Percentiles rank a stretch among this genome's conserved stretches.
Conservation (phyloP, 23 red algal genomes). For the Cyanidium caldarium region DNA sequence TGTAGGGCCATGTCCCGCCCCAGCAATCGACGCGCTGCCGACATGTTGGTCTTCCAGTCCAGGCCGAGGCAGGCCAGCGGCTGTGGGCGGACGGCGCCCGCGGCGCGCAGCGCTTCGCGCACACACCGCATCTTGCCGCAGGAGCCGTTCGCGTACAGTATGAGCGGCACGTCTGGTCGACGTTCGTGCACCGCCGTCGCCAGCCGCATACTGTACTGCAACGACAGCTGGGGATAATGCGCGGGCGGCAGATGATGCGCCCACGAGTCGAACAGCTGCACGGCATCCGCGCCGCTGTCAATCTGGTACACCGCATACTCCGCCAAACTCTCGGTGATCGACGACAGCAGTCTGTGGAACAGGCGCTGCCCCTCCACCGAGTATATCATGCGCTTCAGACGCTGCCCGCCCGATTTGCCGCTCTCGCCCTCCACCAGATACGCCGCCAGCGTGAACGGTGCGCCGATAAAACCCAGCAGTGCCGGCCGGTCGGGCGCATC, state of each 20-base stretch:
- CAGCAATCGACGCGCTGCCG: slow-evolving; percentile 25
- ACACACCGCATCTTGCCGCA: slow-evolving; percentile 41
- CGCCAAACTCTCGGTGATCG: slow-evolving; percentile 19
- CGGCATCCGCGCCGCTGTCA: slow-evolving; percentile 38
- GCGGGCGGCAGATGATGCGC: slow-evolving; percentile 66
- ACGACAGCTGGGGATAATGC: slow-evolving; percentile 36
- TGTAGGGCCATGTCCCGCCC: slow-evolving; percentile 34
- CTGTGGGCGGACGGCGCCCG: neutral
- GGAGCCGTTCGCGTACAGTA: slow-evolving; percentile 70
- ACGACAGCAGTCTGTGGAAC: slow-evolving; percentile 22
- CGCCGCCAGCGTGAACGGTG: slow-evolving; percentile 71
- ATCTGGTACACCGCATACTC: slow-evolving; percentile 60
- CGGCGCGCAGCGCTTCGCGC: neutral
- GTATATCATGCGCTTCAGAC: slow-evolving; percentile 62
- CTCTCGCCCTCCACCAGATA: slow-evolving; percentile 56
- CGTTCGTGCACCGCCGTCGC: slow-evolving; percentile 8
- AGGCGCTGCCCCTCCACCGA: neutral
- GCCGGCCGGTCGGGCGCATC: neutral
- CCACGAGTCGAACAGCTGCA: slow-evolving; percentile 92
- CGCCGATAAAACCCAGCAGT: slow-evolving; percentile 61
- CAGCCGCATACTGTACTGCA: slow-evolving; percentile 18
- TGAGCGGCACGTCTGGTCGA: slow-evolving; percentile 24
- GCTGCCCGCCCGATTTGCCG: neutral
- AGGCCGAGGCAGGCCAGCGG: slow-evolving; percentile 35
- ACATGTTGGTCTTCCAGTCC: slow-evolving; percentile 53